Conservation (phyloP, 352 stramenopile genomes). For the Pythium pyrilobum region DNA sequence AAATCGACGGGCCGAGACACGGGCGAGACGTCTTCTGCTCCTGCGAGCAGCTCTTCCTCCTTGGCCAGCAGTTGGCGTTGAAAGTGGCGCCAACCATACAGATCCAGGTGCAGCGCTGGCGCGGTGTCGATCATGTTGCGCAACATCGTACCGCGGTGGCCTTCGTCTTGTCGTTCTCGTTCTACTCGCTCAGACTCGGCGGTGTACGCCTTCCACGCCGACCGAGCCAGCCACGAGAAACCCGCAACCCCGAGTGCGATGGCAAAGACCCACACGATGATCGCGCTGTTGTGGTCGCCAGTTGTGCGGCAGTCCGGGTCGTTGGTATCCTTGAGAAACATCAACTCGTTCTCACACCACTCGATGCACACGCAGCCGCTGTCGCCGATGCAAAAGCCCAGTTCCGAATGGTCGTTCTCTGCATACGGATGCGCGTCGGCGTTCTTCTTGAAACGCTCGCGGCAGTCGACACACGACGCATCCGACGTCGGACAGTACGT, state of each 20-base stretch:
- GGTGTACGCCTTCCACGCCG: too few relatives aligned
- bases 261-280: too few relatives aligned
- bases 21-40: slow-evolving; percentile 3
- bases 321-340: background rate
- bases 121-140: slow-evolving; percentile 12
- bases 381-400: background rate
- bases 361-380: slow-evolving; percentile 6
- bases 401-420: background rate
- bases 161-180: too few relatives aligned
- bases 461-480: background rate
- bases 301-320: background rate
- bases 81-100: slow-evolving; percentile 10
- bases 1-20: slow-evolving; percentile 5
- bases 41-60: slow-evolving; percentile 3
- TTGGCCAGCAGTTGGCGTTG: background rate
- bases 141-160: background rate
- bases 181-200: too few relatives aligned
- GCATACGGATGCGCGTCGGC: background rate
- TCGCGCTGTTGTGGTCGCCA: background rate
- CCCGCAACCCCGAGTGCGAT: background rate
- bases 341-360: background rate
- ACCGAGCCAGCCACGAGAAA: too few relatives aligned
- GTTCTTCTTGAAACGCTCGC: background rate
- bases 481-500: slow-evolving; percentile 4
- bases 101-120: slow-evolving; percentile 3